Conservation (phyloP, 2,329 filamentous ascomycete genomes). For the Tolypocladium tundrense region DNA sequence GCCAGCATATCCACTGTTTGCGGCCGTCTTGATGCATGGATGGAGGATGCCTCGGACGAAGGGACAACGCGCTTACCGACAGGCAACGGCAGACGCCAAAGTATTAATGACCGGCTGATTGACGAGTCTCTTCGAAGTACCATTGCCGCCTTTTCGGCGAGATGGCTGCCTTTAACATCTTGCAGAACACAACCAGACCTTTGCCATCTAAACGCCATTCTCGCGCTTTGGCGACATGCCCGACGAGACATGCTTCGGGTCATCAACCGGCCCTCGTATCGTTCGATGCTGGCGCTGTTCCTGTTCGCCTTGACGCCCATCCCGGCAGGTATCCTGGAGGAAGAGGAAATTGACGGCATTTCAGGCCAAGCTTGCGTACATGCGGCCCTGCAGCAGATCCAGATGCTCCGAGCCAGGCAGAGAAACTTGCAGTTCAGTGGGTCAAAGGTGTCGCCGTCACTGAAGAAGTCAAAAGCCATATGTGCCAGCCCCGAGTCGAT, state of each 20-base stretch:
- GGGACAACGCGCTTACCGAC: not conserved
- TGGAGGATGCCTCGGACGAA: conserved; percentile 15
- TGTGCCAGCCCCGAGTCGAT: conserved; percentile 15
- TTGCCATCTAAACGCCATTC: conserved; percentile 9
- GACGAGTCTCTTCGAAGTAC: conserved; percentile 16
- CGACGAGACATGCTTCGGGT: conserved; percentile 27
- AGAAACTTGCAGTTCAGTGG: conserved; percentile 28
- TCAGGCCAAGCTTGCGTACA: conserved; percentile 29
- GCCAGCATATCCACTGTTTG: conserved; percentile 20
- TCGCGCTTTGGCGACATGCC: conserved; percentile 22
- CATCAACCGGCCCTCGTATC: conserved; percentile 29
- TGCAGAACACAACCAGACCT: not conserved
- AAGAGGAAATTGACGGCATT: conserved; percentile 28
- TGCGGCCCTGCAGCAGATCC: conserved; percentile 28
- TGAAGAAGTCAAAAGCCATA: conserved; percentile 6
- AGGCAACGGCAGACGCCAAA: conserved; percentile 6
- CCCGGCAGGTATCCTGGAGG: conserved; percentile 26
- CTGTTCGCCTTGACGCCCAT: conserved; percentile 30
- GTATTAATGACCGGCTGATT: conserved; percentile 9
- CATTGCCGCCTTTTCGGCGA: conserved; percentile 16
- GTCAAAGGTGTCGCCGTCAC: conserved; percentile 23
- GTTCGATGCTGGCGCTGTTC: conserved; percentile 27
- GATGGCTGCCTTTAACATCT: conserved; percentile 17
- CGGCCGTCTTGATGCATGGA: conserved; percentile 22
- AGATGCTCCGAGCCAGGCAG: conserved; percentile 26